phyloP scores from a whole-genome alignment of 2,329 filamentous ascomycete genomes.

The Grosmannia huntii region DNA sequence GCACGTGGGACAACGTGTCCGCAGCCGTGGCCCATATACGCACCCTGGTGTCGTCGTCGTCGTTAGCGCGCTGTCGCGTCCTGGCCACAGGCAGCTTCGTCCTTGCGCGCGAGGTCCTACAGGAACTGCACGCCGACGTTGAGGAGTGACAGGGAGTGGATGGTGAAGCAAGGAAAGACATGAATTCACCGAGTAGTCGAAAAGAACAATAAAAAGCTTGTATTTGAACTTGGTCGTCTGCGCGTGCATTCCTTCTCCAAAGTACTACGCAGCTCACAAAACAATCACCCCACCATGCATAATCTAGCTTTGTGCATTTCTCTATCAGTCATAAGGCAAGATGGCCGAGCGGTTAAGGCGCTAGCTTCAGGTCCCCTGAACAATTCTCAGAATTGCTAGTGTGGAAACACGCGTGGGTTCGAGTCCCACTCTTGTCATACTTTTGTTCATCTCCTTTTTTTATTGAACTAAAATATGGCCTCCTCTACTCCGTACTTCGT shows the following conservation, averaged over 20 bases:
- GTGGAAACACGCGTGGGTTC: slow-evolving; percentile 13
- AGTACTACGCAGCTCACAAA: too few relatives aligned
- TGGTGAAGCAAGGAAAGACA: too few relatives aligned
- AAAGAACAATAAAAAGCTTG: too few relatives aligned
- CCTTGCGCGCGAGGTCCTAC: slow-evolving; percentile 28
- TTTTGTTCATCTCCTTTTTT: background rate
- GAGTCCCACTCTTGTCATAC: slow-evolving; percentile 11
- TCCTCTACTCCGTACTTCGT: background rate
- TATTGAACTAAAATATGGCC: background rate
- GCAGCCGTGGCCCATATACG: slow-evolving; percentile 36
- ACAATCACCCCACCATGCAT: background rate
- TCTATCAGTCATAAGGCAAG: slow-evolving; percentile 2
- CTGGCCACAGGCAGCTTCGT: slow-evolving; percentile 36
- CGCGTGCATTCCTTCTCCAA: too few relatives aligned
- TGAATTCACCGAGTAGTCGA: too few relatives aligned
- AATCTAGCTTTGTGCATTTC: background rate
- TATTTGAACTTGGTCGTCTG: too few relatives aligned
- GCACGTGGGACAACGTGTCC: slow-evolving; percentile 18
- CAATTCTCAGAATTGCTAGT: slow-evolving; percentile 3
- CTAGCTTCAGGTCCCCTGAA: slow-evolving; percentile 9
- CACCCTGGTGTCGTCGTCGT: slow-evolving; percentile 17
- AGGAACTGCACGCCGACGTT: slow-evolving; percentile 10
- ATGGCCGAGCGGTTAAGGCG: slow-evolving; percentile 11
- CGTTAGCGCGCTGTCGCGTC: slow-evolving; percentile 24
- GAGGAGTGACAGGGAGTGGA: slow-evolving; percentile 8